Evolutionary conservation across 1,284 basidiomycete species (phyloP), one percentile per base, ranked within the genome.

Genomic region (Ceratobasidium sp.): DNA sequence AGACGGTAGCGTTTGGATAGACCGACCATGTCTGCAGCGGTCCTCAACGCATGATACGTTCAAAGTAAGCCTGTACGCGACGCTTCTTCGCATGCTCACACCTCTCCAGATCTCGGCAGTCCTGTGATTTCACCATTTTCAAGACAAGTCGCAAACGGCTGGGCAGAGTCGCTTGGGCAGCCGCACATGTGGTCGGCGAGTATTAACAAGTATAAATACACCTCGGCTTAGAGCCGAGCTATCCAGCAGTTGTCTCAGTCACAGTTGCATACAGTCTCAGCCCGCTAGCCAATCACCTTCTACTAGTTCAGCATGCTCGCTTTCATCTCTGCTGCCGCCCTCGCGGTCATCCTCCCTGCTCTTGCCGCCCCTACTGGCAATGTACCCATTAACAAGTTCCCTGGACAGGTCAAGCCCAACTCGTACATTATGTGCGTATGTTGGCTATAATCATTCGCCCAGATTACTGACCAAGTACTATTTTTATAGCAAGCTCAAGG

Each of bases 311-410:
- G 1, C 23, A 71, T 71, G 69, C 69, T 23, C 69, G 69, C 69
- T 38, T 71, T 71, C 69, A 55, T 71, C 7, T 65, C 59, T 35
- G 70, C 54, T 44, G 57, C 73, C 41, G 50, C 66, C 66, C 62
- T 78, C 23, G 64, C 78, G 35, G 70, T 57, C 55, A 52, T 76
- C 54, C 18, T 71, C 33, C 73, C 78, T 10, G 64, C 41, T 7
- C 33, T 78, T 41, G 78, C 71, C 41, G 78, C 59, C 5, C 78
- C 68, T 54, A 57, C 68, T 12, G 41, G 20, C 41, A 70, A 70
- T 30, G 68, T 70, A 8, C 68, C 68, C 6, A 57, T 70, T 54
- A 70, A 38, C 68, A 70, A 70, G 54, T 30, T 44, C 44, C 52
- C 68, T 33, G 68, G 68, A n/a, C 54, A 52, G 16, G 68, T 70